These are phyloP conservation scores for Crepidotus variabilis DNA, from an alignment of 768 basidiomycete genomes.

Conservation along the genomic window DNA sequence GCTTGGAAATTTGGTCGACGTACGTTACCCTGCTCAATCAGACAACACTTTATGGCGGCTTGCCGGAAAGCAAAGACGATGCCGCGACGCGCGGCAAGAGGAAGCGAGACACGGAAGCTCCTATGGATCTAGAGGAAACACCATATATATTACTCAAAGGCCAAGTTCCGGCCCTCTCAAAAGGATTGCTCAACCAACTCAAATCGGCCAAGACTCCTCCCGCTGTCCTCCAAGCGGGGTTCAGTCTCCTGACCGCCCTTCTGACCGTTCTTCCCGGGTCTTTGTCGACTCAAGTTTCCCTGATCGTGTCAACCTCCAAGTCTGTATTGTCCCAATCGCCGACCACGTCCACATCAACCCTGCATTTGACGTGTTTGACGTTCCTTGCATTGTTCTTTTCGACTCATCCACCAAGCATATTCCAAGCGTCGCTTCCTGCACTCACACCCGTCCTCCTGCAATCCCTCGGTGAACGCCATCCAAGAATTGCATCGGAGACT, in stretches of 20 bases:
- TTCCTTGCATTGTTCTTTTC: constrained; percentile 86
- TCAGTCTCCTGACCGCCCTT: constrained; percentile 71
- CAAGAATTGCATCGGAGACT: constrained; percentile 83
- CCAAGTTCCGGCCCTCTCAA: constrained; percentile 77
- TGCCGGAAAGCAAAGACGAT: constrained; percentile 50
- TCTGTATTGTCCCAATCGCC: constrained; percentile 62
- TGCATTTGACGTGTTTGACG: constrained; percentile 80
- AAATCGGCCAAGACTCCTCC: constrained; percentile 76
- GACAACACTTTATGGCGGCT: constrained; percentile 74
- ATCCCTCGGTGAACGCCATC: constrained; percentile 77
- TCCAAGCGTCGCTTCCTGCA: constrained; percentile 53
- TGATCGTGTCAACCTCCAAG: constrained; percentile 63
- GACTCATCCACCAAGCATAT: constrained; percentile 58
- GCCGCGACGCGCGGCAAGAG: constrained; percentile 58
- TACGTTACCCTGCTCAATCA: constrained; percentile 81
- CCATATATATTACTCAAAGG: constrained; percentile 67
- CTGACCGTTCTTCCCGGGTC: constrained; percentile 82
- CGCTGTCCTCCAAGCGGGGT: constrained; percentile 81
- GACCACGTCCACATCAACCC: constrained; percentile 71
- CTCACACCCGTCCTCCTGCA: constrained; percentile 75
- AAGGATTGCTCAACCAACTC: constrained; percentile 81
- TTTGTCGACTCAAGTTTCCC: constrained; percentile 62
- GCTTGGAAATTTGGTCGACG: constrained; percentile 88
- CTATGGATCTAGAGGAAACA: constrained; percentile 71
- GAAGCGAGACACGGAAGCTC: constrained; percentile 70